Conservation (phyloP, 2,329 filamentous ascomycete genomes). For the Penicillium hordei region DNA sequence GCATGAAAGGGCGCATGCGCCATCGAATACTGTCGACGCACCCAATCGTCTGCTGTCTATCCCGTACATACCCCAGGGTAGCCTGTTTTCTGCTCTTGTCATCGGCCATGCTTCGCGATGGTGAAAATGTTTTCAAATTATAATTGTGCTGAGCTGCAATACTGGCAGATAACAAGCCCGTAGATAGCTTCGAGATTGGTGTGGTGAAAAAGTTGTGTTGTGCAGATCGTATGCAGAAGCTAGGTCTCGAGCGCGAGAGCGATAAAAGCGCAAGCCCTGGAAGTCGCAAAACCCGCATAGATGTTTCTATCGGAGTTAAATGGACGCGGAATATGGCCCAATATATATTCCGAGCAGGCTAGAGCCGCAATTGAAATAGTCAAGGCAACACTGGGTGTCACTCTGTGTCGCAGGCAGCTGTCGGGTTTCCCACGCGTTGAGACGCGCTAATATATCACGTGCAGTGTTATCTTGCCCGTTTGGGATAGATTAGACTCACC, state of each 20-base stretch:
- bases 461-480: conserved; percentile 15
- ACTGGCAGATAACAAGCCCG: not conserved
- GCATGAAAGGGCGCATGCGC: conserved; percentile 6
- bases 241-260: conserved; percentile 17
- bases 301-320: not conserved
- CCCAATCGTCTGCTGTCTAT: conserved; percentile 72
- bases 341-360: conserved; percentile 4
- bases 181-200: not conserved
- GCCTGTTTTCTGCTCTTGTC: conserved; percentile 62
- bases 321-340: not conserved
- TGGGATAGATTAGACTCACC: conserved; percentile 18
- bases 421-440: conserved; percentile 3
- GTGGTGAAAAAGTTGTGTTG: not conserved
- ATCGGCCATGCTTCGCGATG: conserved; percentile 26
- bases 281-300: conserved; percentile 20
- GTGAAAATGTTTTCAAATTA: not conserved
- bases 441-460: conserved; percentile 19
- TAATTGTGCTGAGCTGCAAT: not conserved
- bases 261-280: conserved; percentile 14
- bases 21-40: conserved; percentile 46
- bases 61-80: conserved; percentile 83
- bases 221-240: conserved; percentile 1
- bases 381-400: conserved; percentile 1
- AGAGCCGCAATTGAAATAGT: not conserved
- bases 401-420: conserved; percentile 2